Evolutionary conservation across 331 rosid genomes (phyloP).

Genomic region (Rosa hybrid): DNA sequence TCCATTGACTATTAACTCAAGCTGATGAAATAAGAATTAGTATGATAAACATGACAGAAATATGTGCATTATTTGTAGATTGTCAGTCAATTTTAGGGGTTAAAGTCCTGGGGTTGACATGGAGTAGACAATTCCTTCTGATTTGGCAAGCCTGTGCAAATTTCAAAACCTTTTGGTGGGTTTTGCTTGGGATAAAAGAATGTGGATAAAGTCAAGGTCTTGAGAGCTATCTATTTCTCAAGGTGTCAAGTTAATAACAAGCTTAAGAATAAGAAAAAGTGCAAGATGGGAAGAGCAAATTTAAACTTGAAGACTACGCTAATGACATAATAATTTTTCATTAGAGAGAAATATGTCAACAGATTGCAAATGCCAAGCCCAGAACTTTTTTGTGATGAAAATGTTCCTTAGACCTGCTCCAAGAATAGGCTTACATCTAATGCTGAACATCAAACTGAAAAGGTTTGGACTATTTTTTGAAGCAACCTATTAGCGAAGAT

Average conservation of each 20-base stretch:
- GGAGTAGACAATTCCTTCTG: background rate
- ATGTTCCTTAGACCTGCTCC: background rate
- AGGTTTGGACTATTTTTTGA: background rate
- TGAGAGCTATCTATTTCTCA: conserved; percentile 22
- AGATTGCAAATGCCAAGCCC: background rate
- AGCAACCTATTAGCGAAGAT: background rate
- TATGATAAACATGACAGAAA: background rate
- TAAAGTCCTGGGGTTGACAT: background rate
- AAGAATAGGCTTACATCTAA: background rate
- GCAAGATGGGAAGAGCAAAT: background rate
- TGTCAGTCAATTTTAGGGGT: background rate
- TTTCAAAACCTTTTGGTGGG: background rate
- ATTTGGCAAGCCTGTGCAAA: conserved; percentile 11
- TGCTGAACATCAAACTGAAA: background rate
- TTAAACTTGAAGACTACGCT: background rate
- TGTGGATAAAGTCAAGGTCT: conserved; percentile 41
- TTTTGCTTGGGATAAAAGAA: conserved; percentile 5
- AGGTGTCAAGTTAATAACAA: background rate
- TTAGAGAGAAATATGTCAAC: conserved; percentile 1
- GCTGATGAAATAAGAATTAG: background rate
- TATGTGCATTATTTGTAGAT: background rate
- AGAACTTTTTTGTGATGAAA: background rate
- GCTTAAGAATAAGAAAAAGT: background rate
- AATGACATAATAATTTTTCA: background rate
- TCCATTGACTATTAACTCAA: background rate